Evolutionary conservation across 169 alveolate genomes (phyloP), one percentile per base, ranked within the genome.

Genomic region (Cryptosporidium bovis): DNA sequence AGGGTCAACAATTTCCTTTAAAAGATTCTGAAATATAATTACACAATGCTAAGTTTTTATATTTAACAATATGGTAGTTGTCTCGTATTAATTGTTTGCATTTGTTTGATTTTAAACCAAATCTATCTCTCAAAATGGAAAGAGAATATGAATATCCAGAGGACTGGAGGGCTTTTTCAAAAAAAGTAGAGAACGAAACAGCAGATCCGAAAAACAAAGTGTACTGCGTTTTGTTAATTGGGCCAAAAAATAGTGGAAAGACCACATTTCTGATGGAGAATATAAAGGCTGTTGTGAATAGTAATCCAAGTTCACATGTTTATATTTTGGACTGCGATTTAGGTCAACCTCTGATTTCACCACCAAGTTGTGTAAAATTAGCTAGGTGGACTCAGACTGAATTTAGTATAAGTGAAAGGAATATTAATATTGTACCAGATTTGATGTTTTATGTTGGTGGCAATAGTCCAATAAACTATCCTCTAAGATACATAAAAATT

Each of bases 211-310:
- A 3, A 53, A 53, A 53, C 20, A 31, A 34, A 20, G 56, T 55
- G 13, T 29, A 10, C 40, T 51, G 83, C 56, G 33, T 77, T n/a
- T 20, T 77, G 18, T 27, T 77, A 20, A 18, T 77, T 44, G 87
- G 87, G 1, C 87, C 87, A 77, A 77, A 77, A 44, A 77, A 77
- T 60, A 77, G 77, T 58, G 87, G 87, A 16, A 77, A 77, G 29
- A 77, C 77, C 13, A 77, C 87, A 10, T 77, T 60, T 62, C 56
- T 53, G 27, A 58, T 77, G 16, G 44, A 60, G 15, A 40, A 62
- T 56, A 58, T 77, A n/a, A 29, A 34, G 3, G 31, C n/a, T 16
- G 44, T 51, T 10, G 50, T 10, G 15, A 53, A 69, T 13, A 58
- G 44, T 0, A 29, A 13, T 46, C 29, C 34, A 16, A 56, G 46